Evolutionary conservation across 495 filamentous ascomycete genomes (phyloP).

Genomic region (Podospora comata): DNA sequence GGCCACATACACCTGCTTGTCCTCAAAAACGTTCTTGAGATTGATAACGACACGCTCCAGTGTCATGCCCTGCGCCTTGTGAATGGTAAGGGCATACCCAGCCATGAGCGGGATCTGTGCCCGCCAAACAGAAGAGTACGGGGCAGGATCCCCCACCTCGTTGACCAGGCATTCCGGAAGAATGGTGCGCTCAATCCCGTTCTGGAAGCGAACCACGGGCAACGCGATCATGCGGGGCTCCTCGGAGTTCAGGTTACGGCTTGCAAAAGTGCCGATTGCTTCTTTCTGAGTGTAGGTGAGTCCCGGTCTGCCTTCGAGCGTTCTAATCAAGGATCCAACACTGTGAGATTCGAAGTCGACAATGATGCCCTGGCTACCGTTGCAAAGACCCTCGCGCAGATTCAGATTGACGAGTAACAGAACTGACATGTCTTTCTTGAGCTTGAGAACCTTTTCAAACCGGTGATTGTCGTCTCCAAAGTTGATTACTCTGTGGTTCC

Average conservation of each 20-base stretch:
- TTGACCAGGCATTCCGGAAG: conserved; percentile 48
- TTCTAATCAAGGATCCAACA: neutral
- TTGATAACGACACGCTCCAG: conserved; percentile 89
- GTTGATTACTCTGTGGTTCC: neutral
- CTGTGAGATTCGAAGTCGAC: conserved; percentile 54
- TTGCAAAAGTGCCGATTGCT: conserved; percentile 33
- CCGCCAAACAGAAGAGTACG: conserved; percentile 65
- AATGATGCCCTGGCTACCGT: conserved; percentile 84
- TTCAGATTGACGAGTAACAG: conserved; percentile 96
- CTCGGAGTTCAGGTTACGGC: conserved; percentile 10
- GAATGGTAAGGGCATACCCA: conserved; percentile 91
- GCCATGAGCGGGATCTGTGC: conserved; percentile 81
- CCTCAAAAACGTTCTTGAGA: conserved; percentile 80
- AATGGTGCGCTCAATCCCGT: conserved; percentile 38
- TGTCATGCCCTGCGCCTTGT: conserved; percentile 94
- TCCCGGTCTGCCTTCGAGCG: conserved; percentile 11
- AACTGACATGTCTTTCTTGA: conserved; percentile 87
- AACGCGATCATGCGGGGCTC: conserved; percentile 17
- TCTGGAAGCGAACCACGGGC: conserved; percentile 72
- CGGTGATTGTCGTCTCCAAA: conserved; percentile 59
- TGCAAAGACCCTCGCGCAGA: conserved; percentile 65
- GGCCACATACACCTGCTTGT: conserved; percentile 81
- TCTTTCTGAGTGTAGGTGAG: conserved; percentile 33
- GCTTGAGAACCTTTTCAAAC: conserved; percentile 48
- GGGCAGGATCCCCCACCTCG: conserved; percentile 43